phyloP scores from a whole-genome alignment of 208 protist genomes.

The Leishmania guyanensis region DNA sequence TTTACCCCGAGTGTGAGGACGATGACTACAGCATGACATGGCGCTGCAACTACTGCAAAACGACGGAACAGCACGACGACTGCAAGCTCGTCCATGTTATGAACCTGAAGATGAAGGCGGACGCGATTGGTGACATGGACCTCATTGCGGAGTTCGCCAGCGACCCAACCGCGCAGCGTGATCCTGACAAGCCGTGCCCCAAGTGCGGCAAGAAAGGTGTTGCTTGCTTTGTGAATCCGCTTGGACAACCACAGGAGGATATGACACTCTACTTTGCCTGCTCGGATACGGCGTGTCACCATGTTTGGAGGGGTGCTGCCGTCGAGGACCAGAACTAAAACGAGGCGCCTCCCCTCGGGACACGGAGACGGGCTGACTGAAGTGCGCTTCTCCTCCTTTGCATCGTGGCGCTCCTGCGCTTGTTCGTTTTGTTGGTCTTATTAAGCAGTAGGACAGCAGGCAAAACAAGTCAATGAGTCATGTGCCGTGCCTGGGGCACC shows the following conservation, averaged over 20 bases:
- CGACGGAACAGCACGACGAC: conserved; percentile 75
- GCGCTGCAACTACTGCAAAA: conserved; percentile 89
- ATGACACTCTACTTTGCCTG: conserved; percentile 92
- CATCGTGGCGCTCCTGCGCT: neutral
- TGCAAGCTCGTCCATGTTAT: conserved; percentile 88
- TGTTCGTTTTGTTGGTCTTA: neutral
- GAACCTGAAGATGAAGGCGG: conserved; percentile 85
- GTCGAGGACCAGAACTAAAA: conserved; percentile 46
- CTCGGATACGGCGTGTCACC: conserved; percentile 74
- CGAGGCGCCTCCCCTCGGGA: neutral
- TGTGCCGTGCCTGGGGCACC: neutral
- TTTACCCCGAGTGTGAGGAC: conserved; percentile 81
- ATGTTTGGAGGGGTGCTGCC: conserved; percentile 85
- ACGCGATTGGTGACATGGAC: conserved; percentile 74
- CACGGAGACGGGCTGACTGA: neutral
- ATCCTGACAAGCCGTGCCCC: conserved; percentile 76
- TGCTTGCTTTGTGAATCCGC: conserved; percentile 89
- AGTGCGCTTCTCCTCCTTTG: neutral
- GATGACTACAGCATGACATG: conserved; percentile 66
- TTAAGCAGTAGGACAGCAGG: neutral
- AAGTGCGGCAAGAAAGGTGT: conserved; percentile 72
- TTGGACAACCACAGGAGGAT: conserved; percentile 87
- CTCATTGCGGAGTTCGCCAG: conserved; percentile 86
- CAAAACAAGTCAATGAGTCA: neutral
- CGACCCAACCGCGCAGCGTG: conserved; percentile 88